phyloP scores from a whole-genome alignment of 768 basidiomycete genomes.

The Russula brevipes region DNA sequence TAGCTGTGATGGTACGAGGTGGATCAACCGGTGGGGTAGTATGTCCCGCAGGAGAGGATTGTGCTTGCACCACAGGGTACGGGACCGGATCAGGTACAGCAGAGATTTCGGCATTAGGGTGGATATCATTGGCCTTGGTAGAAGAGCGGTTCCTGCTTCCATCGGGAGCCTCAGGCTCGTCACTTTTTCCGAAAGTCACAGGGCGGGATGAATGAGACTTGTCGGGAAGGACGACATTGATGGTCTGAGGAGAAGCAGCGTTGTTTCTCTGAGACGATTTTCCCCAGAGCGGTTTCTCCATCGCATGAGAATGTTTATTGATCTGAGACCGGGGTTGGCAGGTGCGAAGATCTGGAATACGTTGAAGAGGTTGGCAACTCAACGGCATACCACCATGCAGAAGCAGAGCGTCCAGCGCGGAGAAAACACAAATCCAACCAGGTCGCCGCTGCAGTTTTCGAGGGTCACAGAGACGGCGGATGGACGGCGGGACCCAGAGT shows the following conservation, averaged over 20 bases:
- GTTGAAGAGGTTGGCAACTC: conserved; percentile 11
- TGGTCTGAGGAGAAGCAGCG: conserved; percentile 6
- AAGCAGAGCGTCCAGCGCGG: conserved; percentile 21
- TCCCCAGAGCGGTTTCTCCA: neutral
- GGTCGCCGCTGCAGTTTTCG: neutral
- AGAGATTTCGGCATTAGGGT: conserved; percentile 34
- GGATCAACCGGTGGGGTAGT: conserved; percentile 29
- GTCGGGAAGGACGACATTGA: conserved; percentile 19
- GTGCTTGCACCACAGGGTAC: conserved; percentile 32
- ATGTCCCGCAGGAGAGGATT: conserved; percentile 20
- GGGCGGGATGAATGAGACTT: conserved; percentile 5
- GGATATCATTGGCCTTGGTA: conserved; percentile 10
- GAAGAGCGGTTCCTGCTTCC: conserved; percentile 9
- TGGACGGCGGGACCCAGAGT: neutral
- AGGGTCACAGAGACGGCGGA: neutral
- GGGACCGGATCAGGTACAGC: conserved; percentile 49
- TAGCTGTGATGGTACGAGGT: conserved; percentile 4
- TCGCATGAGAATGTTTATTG: neutral
- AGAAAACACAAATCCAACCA: neutral
- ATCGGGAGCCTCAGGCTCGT: neutral
- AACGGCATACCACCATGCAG: conserved; percentile 15
- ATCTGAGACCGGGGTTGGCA: neutral
- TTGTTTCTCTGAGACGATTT: conserved; percentile 10
- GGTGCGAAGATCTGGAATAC: conserved; percentile 2
- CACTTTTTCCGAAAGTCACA: neutral